phyloP scores from a whole-genome alignment of 306 rosid genomes.

The Casuarina glauca region DNA sequence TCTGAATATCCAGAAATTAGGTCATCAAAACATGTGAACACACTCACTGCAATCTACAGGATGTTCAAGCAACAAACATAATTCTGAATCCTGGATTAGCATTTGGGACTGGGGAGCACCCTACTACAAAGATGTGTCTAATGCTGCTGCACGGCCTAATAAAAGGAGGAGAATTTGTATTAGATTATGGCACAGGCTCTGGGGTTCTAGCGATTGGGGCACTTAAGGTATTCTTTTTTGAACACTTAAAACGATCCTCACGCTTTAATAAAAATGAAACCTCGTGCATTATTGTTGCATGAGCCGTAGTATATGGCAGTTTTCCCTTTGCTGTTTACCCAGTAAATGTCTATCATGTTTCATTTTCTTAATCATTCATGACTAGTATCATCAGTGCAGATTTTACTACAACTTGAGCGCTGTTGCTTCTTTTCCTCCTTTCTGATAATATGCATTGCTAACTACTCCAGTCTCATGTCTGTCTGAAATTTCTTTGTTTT shows the following conservation, averaged over 20 bases:
- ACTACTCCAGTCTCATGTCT: neutral
- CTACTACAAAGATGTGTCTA: conserved; percentile 78
- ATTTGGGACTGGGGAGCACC: conserved; percentile 93
- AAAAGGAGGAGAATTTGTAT: conserved; percentile 70
- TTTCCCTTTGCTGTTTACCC: conserved; percentile 13
- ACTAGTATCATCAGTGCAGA: neutral
- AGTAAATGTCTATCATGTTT: neutral
- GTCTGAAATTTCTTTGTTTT: neutral
- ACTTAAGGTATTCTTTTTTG: conserved; percentile 59
- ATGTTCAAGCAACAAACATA: conserved; percentile 72
- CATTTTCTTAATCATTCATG: neutral
- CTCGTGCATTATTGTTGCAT: neutral
- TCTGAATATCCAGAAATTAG: conserved; percentile 9
- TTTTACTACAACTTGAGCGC: neutral
- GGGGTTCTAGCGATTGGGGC: conserved; percentile 93
- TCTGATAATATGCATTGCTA: neutral
- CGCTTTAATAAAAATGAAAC: conserved; percentile 17
- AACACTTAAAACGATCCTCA: neutral
- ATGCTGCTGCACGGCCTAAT: conserved; percentile 59
- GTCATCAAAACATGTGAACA: neutral
- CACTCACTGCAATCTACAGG: conserved; percentile 38
- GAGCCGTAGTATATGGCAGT: neutral
- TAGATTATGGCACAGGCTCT: conserved; percentile 94
- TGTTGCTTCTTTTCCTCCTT: neutral
- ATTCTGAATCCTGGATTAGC: conserved; percentile 80